Evolutionary conservation across 257 asterid genomes (phyloP).

Genomic region (Salvia splendens): DNA sequence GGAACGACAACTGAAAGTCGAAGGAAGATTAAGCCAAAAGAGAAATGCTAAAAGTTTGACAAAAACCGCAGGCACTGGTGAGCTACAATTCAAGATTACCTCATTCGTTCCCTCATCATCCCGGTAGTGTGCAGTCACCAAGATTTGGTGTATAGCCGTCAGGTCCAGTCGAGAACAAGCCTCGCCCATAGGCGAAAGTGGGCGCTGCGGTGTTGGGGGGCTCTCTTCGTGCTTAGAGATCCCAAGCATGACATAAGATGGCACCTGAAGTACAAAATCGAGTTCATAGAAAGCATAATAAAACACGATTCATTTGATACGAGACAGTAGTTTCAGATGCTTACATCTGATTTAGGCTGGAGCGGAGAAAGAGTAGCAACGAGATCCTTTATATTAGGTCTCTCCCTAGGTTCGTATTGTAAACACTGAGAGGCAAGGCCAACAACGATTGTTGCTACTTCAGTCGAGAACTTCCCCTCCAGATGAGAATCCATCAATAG

Average conservation of each 20-base stretch:
- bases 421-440: slow-evolving; percentile 86
- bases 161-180: slow-evolving; percentile 84
- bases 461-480: slow-evolving; percentile 84
- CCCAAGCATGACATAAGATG: slow-evolving; percentile 57
- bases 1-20: slow-evolving; percentile 48
- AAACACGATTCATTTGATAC: neutral
- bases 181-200: slow-evolving; percentile 61
- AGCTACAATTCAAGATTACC: slow-evolving; percentile 31
- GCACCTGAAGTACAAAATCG: slow-evolving; percentile 41
- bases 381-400: slow-evolving; percentile 75
- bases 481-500: slow-evolving; percentile 90
- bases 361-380: slow-evolving; percentile 69
- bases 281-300: neutral
- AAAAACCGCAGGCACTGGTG: neutral
- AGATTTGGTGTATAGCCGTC: slow-evolving; percentile 76
- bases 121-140: slow-evolving; percentile 45
- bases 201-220: slow-evolving; percentile 52
- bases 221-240: slow-evolving; percentile 51
- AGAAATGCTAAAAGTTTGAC: neutral
- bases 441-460: slow-evolving; percentile 80
- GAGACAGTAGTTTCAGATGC: slow-evolving; percentile 26
- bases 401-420: slow-evolving; percentile 84
- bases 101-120: slow-evolving; percentile 61
- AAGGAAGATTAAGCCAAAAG: neutral
- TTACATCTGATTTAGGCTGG: slow-evolving; percentile 76